Base-by-base conservation (phyloP, 495 filamentous ascomycete genomes). In the Baudoinia panamericana region DNA sequence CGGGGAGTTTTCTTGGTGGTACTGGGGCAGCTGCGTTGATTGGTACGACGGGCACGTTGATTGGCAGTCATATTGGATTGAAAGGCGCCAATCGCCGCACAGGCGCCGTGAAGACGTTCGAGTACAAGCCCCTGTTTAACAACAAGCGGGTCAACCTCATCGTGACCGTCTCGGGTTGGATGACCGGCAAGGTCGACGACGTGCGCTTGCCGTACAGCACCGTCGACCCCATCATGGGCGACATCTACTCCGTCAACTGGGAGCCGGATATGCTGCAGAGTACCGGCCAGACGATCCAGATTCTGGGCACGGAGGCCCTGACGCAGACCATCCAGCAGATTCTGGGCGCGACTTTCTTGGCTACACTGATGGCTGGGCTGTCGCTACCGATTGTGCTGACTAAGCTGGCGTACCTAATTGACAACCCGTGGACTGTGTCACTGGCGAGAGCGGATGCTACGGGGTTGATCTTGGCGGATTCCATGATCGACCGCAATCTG, bases 231-330 rank as follows among this genome's bases (percentile, higher is more conserved):
- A 74, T 95, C 43, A 96, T 99, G 90, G 90, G 90, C 23, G 90
- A 99, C 63, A 73, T 99, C 16, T 99, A 96, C 62, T 96, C 92
- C 0, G 77, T 99, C 7, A 67, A 88, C 38, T 99, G 92, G 92
- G 90, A 99, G 59, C 92, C 90, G 3, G 90, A 99, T 50, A 93
- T 99, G 87, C 70, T 99, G 48, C 80, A 73, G 32, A 90, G 81
- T 55, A 96, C 94, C 82, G 90, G 90, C 68, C 80, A 85, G 39
- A 99, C 90, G 17, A 96, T 99, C 51, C 93, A 94, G 50, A 95
- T 99, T 58, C 68, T 99, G 32, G 90, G 92, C 39, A 95, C 92
- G 28, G 90, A 99, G 75, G 90, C 92, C 52, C 72, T 99, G 16
- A 93, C 90, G 0, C 84, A 94, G 71, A 85, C 85, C 29, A 69